Evolutionary conservation across 441 rosid species (phyloP), one percentile per base, ranked within the genome.

Genomic region (Gossypium gossypioides): DNA sequence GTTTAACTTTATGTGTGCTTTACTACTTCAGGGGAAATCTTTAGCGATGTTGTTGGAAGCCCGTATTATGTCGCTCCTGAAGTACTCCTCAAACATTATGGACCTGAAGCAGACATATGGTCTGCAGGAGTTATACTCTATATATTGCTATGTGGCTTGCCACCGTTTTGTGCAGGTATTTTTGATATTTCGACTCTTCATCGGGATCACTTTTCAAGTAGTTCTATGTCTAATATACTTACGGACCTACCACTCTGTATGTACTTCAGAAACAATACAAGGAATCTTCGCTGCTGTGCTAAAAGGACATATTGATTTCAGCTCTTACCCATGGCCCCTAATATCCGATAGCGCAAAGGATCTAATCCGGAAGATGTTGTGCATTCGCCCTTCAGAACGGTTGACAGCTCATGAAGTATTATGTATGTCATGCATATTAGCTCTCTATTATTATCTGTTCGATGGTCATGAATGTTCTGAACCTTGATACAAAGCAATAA

Each of bases 41-140:
- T 94, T 79, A 90, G 84, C 15, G 98, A 94, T 82, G 97, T 91
- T 21, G 97, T 94, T 71, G 97, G 98, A 61, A 94, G 98, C 77
- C 98, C 97, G 61, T 94, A 94, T 77, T 94, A 94, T 67, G 98
- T 94, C 6, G 96, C 97, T 64, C 98, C 98, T 29, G 98, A 94
- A 86, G 98, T 94, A 60, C 93, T 94, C 19, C 88, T 85, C 0
- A 94, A 90, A 81, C 86, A 83, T 72, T 94, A 91, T 76, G 98
- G 97, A 60, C 97, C 96, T 66, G 98, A 79, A 76, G 98, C 98
- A 51, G 98, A 94, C 77, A 97, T 94, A 13, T 94, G 98, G 98
- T 91, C 98, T 40, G 97, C 98, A 52, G 98, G 98, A 57, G 96
- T 94, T 78, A 94, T 94, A 65, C 78, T 94, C 77, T 91, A 94